A percentile compares a stretch with the other conserved stretches of the same genome.
phyloP scores from a whole-genome alignment of 805 yeast species.

The Starmerella riodocensis region DNA sequence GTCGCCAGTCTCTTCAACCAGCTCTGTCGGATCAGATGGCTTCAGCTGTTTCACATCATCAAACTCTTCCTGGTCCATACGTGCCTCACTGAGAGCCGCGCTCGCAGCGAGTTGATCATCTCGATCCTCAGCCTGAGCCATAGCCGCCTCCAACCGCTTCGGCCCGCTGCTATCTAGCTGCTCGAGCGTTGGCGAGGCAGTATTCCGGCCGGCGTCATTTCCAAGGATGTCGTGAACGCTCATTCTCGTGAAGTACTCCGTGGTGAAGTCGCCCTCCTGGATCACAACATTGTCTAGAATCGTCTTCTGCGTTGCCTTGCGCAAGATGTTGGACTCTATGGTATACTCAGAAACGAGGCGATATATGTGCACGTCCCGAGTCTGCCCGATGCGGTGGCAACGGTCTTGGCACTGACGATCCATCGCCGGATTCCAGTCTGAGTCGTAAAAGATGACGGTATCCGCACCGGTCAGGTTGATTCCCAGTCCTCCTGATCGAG shows the following conservation, averaged over 20 bases:
- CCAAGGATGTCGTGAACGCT: slow-evolving; percentile 79
- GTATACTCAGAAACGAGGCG: slow-evolving; percentile 92
- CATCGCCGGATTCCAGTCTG: slow-evolving; percentile 99
- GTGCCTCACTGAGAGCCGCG: slow-evolving; percentile 73
- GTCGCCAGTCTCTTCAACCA: background rate
- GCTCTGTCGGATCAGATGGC: background rate
- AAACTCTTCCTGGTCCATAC: slow-evolving; percentile 77
- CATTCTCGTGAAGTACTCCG: slow-evolving; percentile 82
- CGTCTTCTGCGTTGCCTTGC: slow-evolving; percentile 88
- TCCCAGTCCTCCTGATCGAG: slow-evolving; percentile 97
- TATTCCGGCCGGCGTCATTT: slow-evolving; percentile 33
- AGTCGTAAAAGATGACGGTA: slow-evolving; percentile 93
- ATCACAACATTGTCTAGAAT: slow-evolving; percentile 88
- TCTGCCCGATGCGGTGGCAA: slow-evolving; percentile 97
- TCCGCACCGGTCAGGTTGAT: slow-evolving; percentile 97
- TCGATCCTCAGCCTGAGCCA: slow-evolving; percentile 91
- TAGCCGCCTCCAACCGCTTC: slow-evolving; percentile 37
- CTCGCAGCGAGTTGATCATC: slow-evolving; percentile 67
- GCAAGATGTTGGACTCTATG: slow-evolving; percentile 85
- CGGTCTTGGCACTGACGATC: slow-evolving; percentile 98
- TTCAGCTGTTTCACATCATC: slow-evolving; percentile 16
- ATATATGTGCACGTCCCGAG: slow-evolving; percentile 93
- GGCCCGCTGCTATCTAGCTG: slow-evolving; percentile 19
- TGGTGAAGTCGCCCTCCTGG: slow-evolving; percentile 96
- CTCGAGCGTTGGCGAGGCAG: slow-evolving; percentile 22